Evolutionary conservation across 106 monocot genomes (phyloP).

Genomic region (Allium fistulosum): DNA sequence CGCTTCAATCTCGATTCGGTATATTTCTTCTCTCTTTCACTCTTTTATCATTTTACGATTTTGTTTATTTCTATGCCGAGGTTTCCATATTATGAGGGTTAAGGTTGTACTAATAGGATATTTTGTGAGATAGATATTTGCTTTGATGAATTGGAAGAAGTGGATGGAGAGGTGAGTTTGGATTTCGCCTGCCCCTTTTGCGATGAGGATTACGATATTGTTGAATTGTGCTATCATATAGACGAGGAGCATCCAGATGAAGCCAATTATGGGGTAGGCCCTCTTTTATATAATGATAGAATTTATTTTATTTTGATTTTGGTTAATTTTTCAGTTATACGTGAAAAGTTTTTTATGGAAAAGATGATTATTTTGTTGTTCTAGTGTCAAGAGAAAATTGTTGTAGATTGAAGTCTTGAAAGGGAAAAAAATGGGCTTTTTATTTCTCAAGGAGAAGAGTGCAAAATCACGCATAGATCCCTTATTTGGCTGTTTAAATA

Average conservation of each 20-base stretch:
- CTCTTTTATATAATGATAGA: no score
- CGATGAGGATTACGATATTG: constrained; percentile 59
- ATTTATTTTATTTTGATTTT: background rate
- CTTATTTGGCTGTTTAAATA: no score
- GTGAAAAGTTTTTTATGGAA: no score
- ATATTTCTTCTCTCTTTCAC: background rate
- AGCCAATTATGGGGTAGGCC: constrained; percentile 62
- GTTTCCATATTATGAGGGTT: constrained; percentile 49
- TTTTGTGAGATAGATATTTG: constrained; percentile 30
- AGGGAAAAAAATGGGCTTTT: no score
- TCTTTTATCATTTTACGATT: background rate
- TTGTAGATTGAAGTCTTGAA: no score
- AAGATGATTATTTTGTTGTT: no score
- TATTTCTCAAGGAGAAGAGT: no score
- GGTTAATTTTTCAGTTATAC: background rate
- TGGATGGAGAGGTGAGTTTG: no score
- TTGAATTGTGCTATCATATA: constrained; percentile 73
- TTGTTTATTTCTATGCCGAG: constrained; percentile 26
- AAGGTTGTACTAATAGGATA: background rate
- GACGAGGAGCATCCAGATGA: constrained; percentile 77
- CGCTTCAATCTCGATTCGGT: constrained; percentile 52
- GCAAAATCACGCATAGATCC: no score
- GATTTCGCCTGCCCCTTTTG: constrained; percentile 77
- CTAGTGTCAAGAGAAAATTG: no score
- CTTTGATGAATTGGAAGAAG: background rate